Percentiles rank a stretch among this genome's conserved stretches.
Conservation (phyloP, 75 land plant genomes). For the Selaginella tamariscina region DNA sequence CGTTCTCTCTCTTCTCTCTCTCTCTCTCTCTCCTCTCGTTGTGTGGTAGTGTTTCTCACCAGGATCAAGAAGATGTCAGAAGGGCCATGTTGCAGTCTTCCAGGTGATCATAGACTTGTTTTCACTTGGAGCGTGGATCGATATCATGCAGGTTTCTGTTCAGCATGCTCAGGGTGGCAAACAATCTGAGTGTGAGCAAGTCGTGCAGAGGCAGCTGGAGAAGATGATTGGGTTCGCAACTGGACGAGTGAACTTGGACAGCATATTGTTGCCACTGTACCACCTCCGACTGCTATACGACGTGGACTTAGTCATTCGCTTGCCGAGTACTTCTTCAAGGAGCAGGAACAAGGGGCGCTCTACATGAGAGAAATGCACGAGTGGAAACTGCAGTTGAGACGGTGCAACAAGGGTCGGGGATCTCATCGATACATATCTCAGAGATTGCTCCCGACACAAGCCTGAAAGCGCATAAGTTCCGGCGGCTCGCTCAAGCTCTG, state of each 20-base stretch:
- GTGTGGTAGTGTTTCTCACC: background rate
- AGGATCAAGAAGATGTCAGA: background rate
- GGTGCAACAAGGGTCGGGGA: slow-evolving; percentile 36
- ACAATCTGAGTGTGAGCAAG: background rate
- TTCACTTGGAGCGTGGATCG: slow-evolving; percentile 2
- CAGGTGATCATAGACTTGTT: background rate
- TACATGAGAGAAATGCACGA: background rate
- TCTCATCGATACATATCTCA: slow-evolving; percentile 42
- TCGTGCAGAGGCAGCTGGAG: slow-evolving; percentile 1
- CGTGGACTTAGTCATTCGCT: slow-evolving; percentile 2
- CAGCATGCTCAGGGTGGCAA: slow-evolving; percentile 9
- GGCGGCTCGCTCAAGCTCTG: slow-evolving; percentile 38
- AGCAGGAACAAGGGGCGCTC: slow-evolving; percentile 2
- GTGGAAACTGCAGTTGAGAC: background rate
- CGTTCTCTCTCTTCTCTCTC: too few species aligned
- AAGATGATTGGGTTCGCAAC: slow-evolving; percentile 8
- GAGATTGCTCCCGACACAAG: slow-evolving; percentile 51
- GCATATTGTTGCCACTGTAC: background rate
- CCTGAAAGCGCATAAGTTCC: slow-evolving; percentile 42
- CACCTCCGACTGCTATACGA: background rate
- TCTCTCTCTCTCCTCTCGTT: too few species aligned
- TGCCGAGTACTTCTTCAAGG: background rate
- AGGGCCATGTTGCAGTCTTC: background rate
- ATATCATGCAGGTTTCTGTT: background rate
- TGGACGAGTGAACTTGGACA: background rate